These are phyloP conservation scores for Cryphonectria naterciae DNA, from an alignment of 2,329 filamentous ascomycete species.

Conservation along the genomic window DNA sequence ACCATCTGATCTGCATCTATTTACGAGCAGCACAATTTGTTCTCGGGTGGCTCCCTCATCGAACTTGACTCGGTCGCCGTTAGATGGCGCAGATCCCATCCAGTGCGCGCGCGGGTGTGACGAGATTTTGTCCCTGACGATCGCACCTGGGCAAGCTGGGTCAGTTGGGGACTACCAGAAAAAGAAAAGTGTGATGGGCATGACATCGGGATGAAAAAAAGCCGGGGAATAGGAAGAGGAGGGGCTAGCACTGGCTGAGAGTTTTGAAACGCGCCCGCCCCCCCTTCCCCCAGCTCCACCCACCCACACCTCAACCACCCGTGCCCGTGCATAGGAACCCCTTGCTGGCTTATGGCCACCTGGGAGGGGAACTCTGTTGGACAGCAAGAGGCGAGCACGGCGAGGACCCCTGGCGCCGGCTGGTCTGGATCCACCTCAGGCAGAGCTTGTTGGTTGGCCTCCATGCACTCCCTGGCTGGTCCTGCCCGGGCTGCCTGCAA, in stretches of 20 bases:
- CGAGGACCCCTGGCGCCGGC: not conserved
- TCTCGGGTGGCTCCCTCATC: not conserved
- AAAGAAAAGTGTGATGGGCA: not conserved
- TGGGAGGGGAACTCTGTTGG: not conserved
- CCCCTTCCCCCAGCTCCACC: conserved; percentile 3
- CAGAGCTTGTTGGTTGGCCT: not conserved
- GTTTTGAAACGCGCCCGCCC: conserved; percentile 22
- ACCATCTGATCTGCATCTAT: not conserved
- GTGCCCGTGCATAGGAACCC: not conserved
- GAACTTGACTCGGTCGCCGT: not conserved
- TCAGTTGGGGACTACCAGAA: not conserved
- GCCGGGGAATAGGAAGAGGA: conserved; percentile 14
- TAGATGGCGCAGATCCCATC: not conserved
- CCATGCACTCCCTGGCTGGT: not conserved
- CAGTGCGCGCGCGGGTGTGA: not conserved
- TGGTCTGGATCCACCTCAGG: not conserved
- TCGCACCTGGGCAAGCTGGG: not conserved
- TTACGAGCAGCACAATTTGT: not conserved
- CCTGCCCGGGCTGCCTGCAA: not conserved
- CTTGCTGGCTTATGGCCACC: not conserved
- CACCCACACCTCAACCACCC: not conserved
- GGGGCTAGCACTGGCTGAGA: not conserved
- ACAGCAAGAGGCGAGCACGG: not conserved
- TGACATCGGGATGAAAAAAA: not conserved
- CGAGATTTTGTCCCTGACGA: conserved; percentile 13